Conservation (phyloP, 169 alveolate genomes). For the Cryptosporidium andersoni region DNA sequence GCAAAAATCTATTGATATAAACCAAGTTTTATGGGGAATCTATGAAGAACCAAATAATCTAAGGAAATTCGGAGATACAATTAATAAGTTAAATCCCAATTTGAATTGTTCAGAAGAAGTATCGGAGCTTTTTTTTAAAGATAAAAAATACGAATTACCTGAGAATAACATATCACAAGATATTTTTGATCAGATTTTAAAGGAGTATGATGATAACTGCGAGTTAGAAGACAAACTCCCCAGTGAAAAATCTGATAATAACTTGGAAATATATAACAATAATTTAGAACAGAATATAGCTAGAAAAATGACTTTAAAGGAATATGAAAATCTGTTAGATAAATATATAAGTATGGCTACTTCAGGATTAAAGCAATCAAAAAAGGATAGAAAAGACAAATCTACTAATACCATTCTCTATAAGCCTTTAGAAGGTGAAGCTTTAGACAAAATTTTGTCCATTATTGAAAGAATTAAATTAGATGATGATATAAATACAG, state of each 20-base stretch:
- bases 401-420: background rate
- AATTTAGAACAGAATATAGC: too few relatives aligned
- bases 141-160: background rate
- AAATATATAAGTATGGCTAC: constrained; percentile 25
- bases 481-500: background rate
- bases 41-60: background rate
- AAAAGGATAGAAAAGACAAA: constrained; percentile 3
- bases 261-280: background rate
- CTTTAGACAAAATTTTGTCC: constrained; percentile 33
- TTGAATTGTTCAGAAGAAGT: background rate
- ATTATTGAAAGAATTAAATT: constrained; percentile 29
- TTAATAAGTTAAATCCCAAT: background rate
- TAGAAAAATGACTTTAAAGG: background rate
- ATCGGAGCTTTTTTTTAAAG: background rate
- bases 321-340: constrained; percentile 52
- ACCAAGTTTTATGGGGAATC: constrained; percentile 34
- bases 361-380: background rate
- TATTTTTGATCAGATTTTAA: constrained; percentile 3
- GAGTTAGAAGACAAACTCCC: background rate
- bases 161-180: background rate
- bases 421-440: constrained; percentile 9
- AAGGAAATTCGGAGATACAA: background rate
- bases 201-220: constrained; percentile 31
- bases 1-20: constrained; percentile 16
- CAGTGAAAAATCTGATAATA: background rate